These are phyloP conservation scores for Tricholoma bakamatsutake DNA, from an alignment of 768 basidiomycete species.

Conservation along the genomic window DNA sequence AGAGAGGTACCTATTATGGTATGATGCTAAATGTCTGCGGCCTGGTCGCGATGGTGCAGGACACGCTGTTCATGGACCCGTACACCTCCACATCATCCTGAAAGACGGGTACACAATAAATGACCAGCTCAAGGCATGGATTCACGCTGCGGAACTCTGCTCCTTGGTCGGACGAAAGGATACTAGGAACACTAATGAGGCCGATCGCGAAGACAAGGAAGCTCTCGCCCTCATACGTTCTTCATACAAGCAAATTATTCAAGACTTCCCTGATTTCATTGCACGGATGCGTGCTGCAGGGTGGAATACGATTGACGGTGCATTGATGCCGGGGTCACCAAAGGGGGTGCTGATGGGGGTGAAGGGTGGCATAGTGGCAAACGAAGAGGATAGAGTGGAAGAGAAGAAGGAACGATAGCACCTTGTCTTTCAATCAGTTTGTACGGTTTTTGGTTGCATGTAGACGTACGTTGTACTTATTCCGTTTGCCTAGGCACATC, in stretches of 20 bases:
- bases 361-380: not conserved
- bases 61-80: conserved; percentile 11
- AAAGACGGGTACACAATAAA: conserved; percentile 40
- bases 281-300: conserved; percentile 22
- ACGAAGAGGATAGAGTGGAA: conserved; percentile 6
- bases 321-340: conserved; percentile 26
- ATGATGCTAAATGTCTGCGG: conserved; percentile 26
- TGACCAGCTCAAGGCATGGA: conserved; percentile 57
- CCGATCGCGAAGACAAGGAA: conserved; percentile 1
- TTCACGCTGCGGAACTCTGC: conserved; percentile 35
- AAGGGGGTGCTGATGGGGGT: conserved; percentile 21
- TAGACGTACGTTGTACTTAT: not conserved
- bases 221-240: conserved; percentile 15
- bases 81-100: conserved; percentile 39
- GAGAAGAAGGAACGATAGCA: conserved; percentile 18
- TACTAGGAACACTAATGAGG: no score
- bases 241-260: conserved; percentile 12
- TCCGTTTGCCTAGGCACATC: not conserved
- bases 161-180: conserved; percentile 11
- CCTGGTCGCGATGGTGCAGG: conserved; percentile 5
- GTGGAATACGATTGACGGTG: conserved; percentile 33
- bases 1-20: conserved; percentile 53
- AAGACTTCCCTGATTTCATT: conserved; percentile 21
- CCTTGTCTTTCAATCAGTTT: not conserved
- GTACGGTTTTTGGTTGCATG: not conserved